phyloP scores from a whole-genome alignment of 768 basidiomycete genomes.

The Amanita muscaria region DNA sequence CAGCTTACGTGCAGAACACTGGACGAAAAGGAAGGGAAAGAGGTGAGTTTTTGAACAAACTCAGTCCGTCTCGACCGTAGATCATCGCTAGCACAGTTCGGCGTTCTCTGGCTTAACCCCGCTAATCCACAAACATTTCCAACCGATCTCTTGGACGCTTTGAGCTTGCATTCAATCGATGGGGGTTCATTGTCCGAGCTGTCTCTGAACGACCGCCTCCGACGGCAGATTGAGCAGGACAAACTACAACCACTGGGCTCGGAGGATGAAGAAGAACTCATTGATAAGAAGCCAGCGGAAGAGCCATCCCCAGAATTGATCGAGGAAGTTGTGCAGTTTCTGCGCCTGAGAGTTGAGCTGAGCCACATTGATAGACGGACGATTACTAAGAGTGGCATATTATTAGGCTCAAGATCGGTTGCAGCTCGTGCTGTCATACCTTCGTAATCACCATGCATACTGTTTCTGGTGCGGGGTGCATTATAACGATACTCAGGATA shows the following conservation, averaged over 20 bases:
- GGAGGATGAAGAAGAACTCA: slow-evolving; percentile 22
- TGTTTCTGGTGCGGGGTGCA: slow-evolving; percentile 88
- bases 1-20: slow-evolving; percentile 67
- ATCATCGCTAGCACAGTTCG: slow-evolving; percentile 47
- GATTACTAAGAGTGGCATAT: slow-evolving; percentile 7
- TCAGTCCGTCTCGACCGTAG: neutral
- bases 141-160: slow-evolving; percentile 47
- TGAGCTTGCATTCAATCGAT: slow-evolving; percentile 31
- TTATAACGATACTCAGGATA: slow-evolving; percentile 53
- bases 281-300: no score
- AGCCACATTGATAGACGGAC: slow-evolving; percentile 4
- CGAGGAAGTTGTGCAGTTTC: slow-evolving; percentile 59
- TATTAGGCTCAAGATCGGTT: slow-evolving; percentile 64
- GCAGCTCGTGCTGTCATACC: slow-evolving; percentile 57
- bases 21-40: slow-evolving; percentile 64
- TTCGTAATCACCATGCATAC: slow-evolving; percentile 63
- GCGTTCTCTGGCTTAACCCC: slow-evolving; percentile 73
- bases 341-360: slow-evolving; percentile 47
- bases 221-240: slow-evolving; percentile 67
- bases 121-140: slow-evolving; percentile 59
- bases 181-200: slow-evolving; percentile 19
- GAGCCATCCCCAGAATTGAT: slow-evolving; percentile 49
- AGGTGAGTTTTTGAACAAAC: slow-evolving; percentile 33
- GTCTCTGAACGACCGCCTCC: slow-evolving; percentile 44
- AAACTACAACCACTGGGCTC: slow-evolving; percentile 49